Base-by-base conservation (phyloP, 2,329 filamentous ascomycete genomes). In the Dryadomyces quercus-mongolicae region DNA sequence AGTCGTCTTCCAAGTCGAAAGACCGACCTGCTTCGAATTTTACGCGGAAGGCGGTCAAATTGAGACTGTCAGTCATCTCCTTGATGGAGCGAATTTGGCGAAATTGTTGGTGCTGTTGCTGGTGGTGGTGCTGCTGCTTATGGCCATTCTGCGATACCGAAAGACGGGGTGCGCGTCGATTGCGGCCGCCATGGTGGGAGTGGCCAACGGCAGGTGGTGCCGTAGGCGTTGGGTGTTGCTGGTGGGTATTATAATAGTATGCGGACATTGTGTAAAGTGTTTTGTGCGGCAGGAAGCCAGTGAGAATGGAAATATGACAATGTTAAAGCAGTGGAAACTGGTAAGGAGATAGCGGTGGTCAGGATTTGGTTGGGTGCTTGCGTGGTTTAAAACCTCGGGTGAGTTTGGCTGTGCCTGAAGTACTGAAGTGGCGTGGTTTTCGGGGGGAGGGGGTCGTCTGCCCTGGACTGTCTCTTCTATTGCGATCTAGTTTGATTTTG, bases 1-100 rank as follows among this genome's bases (percentile, higher is more conserved):
- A 79, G 68, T 97, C 92, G 67, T 97, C 92, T 65, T 96, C 92
- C 58, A 97, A 78, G 63, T 97, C 92, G 65, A 97, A 97, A 10
- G 91, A 95, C 56, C 90, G 83, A 56, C 88, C 89, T 60, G 89
- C 87, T 73, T 97, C 91, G 62, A 95, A 95, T 66, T 90, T 85
- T 61, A 82, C 82, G 62, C 92, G 86, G 74, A 95, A 96, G 59
- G 84, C 82, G 57, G 80, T 78, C 57, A 94, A 75, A 51, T 84
- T 80, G 20, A 82, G 82, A n/a, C 85, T 78, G 69, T 95, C 90
- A 62, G 83, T 83, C 59, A 89, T 73, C 68, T 95, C 90, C 70
- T 94, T 91, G 72, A 92, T 88, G 64, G 84, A 87, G 66, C 88
- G 85, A 54, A 91, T 85, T 60, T 85, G 84, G 59, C 90, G 86